phyloP scores from a whole-genome alignment of 306 rosid genomes.

The Sophora flavescens region DNA sequence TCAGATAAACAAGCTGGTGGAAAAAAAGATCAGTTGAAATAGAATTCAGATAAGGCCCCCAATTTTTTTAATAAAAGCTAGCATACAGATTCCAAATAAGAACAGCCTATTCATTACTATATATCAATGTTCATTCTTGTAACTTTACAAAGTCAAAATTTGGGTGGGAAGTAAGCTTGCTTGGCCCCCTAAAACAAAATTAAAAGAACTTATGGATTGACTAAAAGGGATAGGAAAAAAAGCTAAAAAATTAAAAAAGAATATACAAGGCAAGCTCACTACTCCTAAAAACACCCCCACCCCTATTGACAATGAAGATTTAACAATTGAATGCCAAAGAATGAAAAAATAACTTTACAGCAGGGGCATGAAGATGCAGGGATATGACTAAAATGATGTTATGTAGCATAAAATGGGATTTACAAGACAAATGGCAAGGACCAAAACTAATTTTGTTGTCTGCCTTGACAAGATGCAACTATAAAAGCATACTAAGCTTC shows the following conservation, averaged over 20 bases:
- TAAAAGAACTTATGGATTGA: neutral
- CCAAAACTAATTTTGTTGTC: slow-evolving; percentile 43
- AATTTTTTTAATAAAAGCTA: too few species aligned
- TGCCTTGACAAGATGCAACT: neutral
- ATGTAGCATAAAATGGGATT: slow-evolving; percentile 30
- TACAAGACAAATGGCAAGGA: slow-evolving; percentile 57
- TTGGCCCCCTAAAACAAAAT: slow-evolving; percentile 40
- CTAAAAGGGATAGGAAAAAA: neutral
- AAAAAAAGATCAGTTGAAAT: neutral
- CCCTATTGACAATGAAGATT: slow-evolving; percentile 46
- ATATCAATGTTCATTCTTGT: slow-evolving; percentile 21
- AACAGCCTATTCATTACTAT: slow-evolving; percentile 17
- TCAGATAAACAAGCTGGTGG: neutral
- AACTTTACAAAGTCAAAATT: slow-evolving; percentile 55
- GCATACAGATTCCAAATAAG: too few species aligned
- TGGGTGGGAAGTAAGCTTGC: slow-evolving; percentile 53
- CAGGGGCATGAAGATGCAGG: slow-evolving; percentile 46
- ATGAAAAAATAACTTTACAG: slow-evolving; percentile 58
- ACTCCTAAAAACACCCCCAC: slow-evolving; percentile 40
- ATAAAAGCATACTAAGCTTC: slow-evolving; percentile 39
- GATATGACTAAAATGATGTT: neutral
- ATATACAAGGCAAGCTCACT: slow-evolving; percentile 43
- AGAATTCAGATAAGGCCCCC: neutral
- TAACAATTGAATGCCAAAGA: slow-evolving; percentile 59
- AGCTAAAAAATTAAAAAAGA: neutral